Conservation (phyloP, 2,329 filamentous ascomycete genomes). For the Hansfordia pulvinata region DNA sequence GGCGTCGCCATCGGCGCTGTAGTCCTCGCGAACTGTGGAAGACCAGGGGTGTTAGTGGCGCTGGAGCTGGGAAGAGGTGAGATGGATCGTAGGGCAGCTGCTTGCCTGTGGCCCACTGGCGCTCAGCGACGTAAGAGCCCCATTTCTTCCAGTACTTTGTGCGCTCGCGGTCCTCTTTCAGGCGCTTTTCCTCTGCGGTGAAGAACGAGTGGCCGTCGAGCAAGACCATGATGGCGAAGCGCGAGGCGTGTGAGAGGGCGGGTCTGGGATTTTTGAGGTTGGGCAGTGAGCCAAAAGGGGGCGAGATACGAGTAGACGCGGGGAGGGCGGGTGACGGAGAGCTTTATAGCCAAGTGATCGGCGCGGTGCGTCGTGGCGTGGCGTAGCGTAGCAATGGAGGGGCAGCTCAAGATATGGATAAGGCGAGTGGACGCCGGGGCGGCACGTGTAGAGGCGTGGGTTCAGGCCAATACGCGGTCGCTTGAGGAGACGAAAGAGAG, state of each 20-base stretch:
- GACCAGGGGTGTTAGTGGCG: too few species aligned
- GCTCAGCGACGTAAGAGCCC: slow-evolving; percentile 86
- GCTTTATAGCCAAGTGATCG: too few species aligned
- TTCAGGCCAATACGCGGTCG: too few species aligned
- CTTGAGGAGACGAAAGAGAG: too few species aligned
- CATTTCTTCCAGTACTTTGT: slow-evolving; percentile 97
- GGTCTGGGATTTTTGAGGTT: not conserved
- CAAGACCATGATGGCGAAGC: slow-evolving; percentile 66
- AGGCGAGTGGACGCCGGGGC: too few species aligned
- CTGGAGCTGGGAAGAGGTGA: too few species aligned
- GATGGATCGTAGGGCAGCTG: slow-evolving; percentile 7
- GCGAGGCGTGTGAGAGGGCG: slow-evolving; percentile 1
- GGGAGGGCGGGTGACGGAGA: too few species aligned
- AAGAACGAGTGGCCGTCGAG: slow-evolving; percentile 80
- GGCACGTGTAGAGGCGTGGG: too few species aligned
- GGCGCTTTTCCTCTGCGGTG: slow-evolving; percentile 79
- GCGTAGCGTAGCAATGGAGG: too few species aligned
- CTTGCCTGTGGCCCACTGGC: slow-evolving; percentile 88
- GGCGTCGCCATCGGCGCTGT: slow-evolving; percentile 77
- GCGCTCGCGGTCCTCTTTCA: slow-evolving; percentile 73
- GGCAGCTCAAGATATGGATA: too few species aligned
- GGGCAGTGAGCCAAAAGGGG: too few species aligned
- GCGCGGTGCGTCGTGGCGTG: too few species aligned
- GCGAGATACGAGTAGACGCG: not conserved
- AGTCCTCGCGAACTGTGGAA: slow-evolving; percentile 72